Evolutionary conservation across 306 rosid genomes (phyloP).

Genomic region (Medicago lupulina): DNA sequence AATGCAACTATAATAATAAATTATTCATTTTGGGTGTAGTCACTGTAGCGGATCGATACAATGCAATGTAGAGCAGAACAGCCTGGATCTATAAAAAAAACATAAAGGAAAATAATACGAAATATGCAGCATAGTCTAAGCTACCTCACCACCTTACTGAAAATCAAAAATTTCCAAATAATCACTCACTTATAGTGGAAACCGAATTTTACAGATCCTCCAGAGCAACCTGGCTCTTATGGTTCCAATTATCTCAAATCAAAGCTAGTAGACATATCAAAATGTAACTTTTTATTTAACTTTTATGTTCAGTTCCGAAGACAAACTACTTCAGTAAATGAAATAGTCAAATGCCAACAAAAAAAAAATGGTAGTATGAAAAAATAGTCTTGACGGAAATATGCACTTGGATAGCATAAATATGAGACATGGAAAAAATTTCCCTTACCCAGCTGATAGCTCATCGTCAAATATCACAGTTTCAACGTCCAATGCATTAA

Average conservation of each 20-base stretch:
- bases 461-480: slow-evolving; percentile 96
- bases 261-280: slow-evolving; percentile 32
- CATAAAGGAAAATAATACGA: slow-evolving; percentile 1
- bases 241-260: slow-evolving; percentile 31
- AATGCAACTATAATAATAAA: slow-evolving; percentile 15
- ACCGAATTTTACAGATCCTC: slow-evolving; percentile 34
- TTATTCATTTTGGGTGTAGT: slow-evolving; percentile 13
- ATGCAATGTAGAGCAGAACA: slow-evolving; percentile 7
- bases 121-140: slow-evolving; percentile 7
- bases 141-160: slow-evolving; percentile 29
- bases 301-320: neutral
- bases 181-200: slow-evolving; percentile 11
- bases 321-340: slow-evolving; percentile 30
- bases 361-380: slow-evolving; percentile 9
- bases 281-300: neutral
- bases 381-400: slow-evolving; percentile 31
- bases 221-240: slow-evolving; percentile 27
- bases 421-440: slow-evolving; percentile 11
- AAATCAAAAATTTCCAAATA: slow-evolving; percentile 23
- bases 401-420: slow-evolving; percentile 33
- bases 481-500: slow-evolving; percentile 76
- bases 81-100: slow-evolving; percentile 20
- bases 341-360: slow-evolving; percentile 37
- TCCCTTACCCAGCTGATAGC: slow-evolving; percentile 83
- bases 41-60: slow-evolving; percentile 23